Base-by-base conservation (phyloP, 768 basidiomycete genomes). In the Suillus alpinus region DNA sequence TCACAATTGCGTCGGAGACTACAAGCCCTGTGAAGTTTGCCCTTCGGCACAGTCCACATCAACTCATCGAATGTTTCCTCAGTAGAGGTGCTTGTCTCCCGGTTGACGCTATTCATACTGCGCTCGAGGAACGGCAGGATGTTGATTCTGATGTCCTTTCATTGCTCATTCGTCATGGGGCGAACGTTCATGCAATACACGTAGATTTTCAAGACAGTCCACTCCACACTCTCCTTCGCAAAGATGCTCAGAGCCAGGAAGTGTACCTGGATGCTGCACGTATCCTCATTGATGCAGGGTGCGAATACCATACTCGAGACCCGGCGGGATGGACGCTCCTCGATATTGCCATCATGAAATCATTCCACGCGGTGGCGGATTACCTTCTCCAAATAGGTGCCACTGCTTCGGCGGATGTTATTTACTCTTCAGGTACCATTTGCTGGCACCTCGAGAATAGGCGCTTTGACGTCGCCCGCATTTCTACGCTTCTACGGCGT, bases 271-370 rank as follows among this genome's bases (percentile, higher is more conserved):
- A 58, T 5, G 31, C 62, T 36, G 14, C 29, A 2, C 57, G 57
- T 36, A 4, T 51, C 5, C 57, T 67, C 3, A n/a, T 63, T 1
- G 56, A 7, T 0, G 57, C 32, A 32, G 67, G 64, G 1, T 63
- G 67, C 6, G 41, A 66, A 10, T 59, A 57, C 4, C 29, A 62
- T 23, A 0, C 14, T 2, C 4, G 5, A 2, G 32, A 34, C 36
- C 5, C 1, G 1, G 2, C 8, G 0, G 57, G 59, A 1, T 37
- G 49, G 20, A 56, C 59, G 1, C 20, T 59, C 4, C 50, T 68
- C 6, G 23, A 61, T 0, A 6, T 57, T 9, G 67, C 63, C 46
- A 14, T 26, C 3, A 26, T 26, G 2, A 26, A 26, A 26, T 47
- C 46, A 4, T 29, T 47, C 7, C 0, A 47, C 6, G 7, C 7